A percentile compares a stretch with the other conserved stretches of the same genome.
Conservation (phyloP, 306 rosid genomes). For the Vicia villosa region DNA sequence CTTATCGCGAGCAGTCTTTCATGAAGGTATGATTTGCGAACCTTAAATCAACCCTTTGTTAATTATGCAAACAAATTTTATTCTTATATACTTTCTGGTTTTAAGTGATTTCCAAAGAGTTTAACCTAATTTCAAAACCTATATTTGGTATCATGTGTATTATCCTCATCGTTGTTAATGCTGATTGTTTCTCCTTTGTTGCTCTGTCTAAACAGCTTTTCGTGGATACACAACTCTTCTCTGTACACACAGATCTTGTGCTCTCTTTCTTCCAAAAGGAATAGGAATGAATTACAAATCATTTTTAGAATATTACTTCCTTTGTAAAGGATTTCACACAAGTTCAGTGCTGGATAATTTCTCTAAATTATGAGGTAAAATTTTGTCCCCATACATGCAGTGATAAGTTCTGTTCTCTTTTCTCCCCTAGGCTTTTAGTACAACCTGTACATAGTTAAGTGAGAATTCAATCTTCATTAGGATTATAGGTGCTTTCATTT, state of each 20-base stretch:
- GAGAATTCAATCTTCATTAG: too few species aligned
- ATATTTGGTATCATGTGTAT: neutral
- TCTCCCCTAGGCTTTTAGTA: slow-evolving; percentile 9
- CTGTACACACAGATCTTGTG: slow-evolving; percentile 68
- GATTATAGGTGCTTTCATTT: too few species aligned
- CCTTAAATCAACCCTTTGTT: slow-evolving; percentile 29
- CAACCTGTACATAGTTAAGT: slow-evolving; percentile 43
- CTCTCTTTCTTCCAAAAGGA: slow-evolving; percentile 97
- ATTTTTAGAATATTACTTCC: slow-evolving; percentile 25
- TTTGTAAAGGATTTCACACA: slow-evolving; percentile 50
- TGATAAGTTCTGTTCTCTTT: neutral
- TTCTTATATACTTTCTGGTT: too few species aligned
- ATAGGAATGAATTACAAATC: slow-evolving; percentile 39
- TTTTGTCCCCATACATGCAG: slow-evolving; percentile 29
- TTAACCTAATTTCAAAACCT: neutral
- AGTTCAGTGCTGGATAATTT: slow-evolving; percentile 57
- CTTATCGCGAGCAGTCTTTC: slow-evolving; percentile 87
- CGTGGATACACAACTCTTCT: too few species aligned
- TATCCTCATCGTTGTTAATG: too few species aligned
- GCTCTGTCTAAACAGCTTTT: too few species aligned
- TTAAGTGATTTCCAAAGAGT: neutral
- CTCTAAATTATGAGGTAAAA: slow-evolving; percentile 36
- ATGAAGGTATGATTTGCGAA: slow-evolving; percentile 73
- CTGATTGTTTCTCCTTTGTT: too few species aligned
- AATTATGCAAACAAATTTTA: neutral